These are phyloP conservation scores for Datura wrightii DNA, from an alignment of 257 asterid species.

Conservation along the genomic window DNA sequence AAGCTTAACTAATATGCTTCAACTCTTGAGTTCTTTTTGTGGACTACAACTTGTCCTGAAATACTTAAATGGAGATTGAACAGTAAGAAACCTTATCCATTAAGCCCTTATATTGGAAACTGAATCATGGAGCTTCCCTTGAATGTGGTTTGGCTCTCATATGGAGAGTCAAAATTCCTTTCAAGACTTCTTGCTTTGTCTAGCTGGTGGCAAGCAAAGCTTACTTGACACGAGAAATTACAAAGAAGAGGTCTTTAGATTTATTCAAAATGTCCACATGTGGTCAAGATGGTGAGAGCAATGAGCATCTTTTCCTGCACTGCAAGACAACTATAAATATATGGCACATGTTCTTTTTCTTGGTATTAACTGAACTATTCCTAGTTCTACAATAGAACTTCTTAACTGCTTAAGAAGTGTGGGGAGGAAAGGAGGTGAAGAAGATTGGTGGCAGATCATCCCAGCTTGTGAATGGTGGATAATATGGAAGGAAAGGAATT, in stretches of 20 bases:
- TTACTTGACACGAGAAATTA: neutral
- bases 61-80: too few relatives aligned
- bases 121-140: too few relatives aligned
- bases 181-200: too few relatives aligned
- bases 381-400: neutral
- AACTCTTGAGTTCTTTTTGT: too few relatives aligned
- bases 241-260: slow-evolving; percentile 3
- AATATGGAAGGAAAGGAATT: neutral
- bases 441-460: neutral
- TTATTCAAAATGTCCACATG: neutral
- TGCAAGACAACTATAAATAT: neutral
- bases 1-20: too few relatives aligned
- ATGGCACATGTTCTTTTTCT: neutral
- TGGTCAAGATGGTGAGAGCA: neutral
- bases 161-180: too few relatives aligned
- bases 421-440: neutral
- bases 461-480: neutral
- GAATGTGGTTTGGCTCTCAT: too few relatives aligned
- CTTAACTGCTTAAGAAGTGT: neutral
- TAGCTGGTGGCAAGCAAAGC: neutral
- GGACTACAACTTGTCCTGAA: too few relatives aligned
- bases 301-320: neutral
- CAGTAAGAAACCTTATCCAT: too few relatives aligned
- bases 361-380: neutral
- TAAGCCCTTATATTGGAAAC: too few relatives aligned